These are phyloP conservation scores for Albizia julibrissin DNA, from an alignment of 306 rosid species.

Conservation along the genomic window DNA sequence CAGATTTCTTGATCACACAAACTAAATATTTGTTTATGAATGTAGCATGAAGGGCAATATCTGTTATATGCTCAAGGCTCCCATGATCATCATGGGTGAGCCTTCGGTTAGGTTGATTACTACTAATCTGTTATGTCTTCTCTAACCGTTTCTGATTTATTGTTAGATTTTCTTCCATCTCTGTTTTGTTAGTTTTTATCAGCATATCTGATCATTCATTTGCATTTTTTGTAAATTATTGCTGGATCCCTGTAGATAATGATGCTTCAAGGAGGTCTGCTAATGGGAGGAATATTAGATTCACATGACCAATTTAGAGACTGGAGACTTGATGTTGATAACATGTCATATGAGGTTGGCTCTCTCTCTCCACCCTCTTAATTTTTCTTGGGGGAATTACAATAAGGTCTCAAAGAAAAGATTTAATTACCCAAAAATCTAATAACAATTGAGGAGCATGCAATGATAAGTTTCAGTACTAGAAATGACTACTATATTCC, in stretches of 20 bases:
- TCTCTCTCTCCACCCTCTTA: background rate
- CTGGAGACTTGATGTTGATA: constrained; percentile 89
- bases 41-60: background rate
- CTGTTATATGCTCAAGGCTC: background rate
- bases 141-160: background rate
- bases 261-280: constrained; percentile 72
- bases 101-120: background rate
- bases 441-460: too few species aligned
- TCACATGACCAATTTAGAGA: constrained; percentile 75
- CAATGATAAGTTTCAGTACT: too few species aligned
- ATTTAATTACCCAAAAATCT: too few species aligned
- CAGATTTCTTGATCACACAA: background rate
- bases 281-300: constrained; percentile 74
- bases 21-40: background rate
- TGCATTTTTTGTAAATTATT: constrained; percentile 26
- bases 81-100: background rate
- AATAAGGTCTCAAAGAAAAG: too few species aligned
- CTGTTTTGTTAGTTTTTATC: background rate
- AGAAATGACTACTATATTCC: too few species aligned
- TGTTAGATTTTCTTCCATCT: constrained; percentile 4
- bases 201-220: background rate
- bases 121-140: background rate
- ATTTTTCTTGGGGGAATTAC: too few species aligned
- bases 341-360: constrained; percentile 88
- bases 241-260: constrained; percentile 61